Evolutionary conservation across 257 asterid genomes (phyloP).

Genomic region (Solanum acaule): DNA sequence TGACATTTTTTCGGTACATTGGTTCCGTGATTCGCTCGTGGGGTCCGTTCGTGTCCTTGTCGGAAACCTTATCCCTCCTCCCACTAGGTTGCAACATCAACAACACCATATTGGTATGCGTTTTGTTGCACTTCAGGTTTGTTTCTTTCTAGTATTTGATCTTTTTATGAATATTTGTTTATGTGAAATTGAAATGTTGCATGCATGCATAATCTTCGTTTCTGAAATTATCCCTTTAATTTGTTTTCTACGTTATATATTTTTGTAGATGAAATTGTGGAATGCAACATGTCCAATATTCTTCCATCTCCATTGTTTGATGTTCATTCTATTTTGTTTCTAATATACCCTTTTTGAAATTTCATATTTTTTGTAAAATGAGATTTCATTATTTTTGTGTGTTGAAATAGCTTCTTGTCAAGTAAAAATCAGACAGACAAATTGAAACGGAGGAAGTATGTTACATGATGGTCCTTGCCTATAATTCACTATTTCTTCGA

Average conservation of each 20-base stretch:
- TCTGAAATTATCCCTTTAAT: background rate
- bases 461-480: background rate
- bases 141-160: background rate
- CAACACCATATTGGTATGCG: slow-evolving; percentile 23
- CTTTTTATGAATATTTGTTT: background rate
- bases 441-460: background rate
- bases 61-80: slow-evolving; percentile 37
- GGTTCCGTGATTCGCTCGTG: slow-evolving; percentile 74
- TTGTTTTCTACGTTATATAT: background rate
- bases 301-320: background rate
- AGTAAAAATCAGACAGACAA: background rate
- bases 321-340: background rate
- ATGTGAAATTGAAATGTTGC: background rate
- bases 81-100: background rate
- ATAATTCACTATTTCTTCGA: background rate
- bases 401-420: background rate
- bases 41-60: slow-evolving; percentile 55
- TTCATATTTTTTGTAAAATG: background rate
- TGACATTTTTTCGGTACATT: slow-evolving; percentile 67
- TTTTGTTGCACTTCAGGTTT: slow-evolving; percentile 34
- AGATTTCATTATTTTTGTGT: background rate
- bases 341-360: background rate
- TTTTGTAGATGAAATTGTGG: background rate
- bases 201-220: background rate
- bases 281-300: background rate